phyloP scores from a whole-genome alignment of 2,329 filamentous ascomycete genomes.

The Diaporthe australafricana region DNA sequence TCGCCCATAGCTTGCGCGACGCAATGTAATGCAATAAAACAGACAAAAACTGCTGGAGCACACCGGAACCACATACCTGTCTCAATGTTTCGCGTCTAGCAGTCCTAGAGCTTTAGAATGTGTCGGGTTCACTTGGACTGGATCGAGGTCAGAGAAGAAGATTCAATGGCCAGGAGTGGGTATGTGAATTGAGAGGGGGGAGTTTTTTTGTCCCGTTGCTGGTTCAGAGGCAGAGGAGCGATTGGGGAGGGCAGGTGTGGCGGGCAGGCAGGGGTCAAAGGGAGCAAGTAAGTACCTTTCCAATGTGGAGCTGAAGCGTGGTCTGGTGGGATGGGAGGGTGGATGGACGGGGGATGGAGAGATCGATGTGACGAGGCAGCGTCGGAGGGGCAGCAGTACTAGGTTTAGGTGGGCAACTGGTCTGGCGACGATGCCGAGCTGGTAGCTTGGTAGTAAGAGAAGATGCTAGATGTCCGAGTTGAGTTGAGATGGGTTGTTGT shows the following conservation, averaged over 20 bases:
- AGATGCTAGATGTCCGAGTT: not conserved
- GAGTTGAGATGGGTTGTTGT: not conserved
- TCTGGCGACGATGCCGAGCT: constrained; percentile 12
- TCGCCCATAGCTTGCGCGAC: constrained; percentile 8
- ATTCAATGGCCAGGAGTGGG: constrained; percentile 32
- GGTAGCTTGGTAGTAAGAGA: not conserved
- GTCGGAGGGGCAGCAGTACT: constrained; percentile 16
- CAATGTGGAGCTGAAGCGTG: constrained; percentile 24
- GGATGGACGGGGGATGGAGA: constrained; percentile 14
- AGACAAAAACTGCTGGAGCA: not conserved
- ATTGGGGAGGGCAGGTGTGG: constrained; percentile 26
- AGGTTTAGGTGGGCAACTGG: not conserved
- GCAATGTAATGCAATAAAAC: not conserved
- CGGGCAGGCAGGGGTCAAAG: constrained; percentile 30
- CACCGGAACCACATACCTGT: constrained; percentile 32
- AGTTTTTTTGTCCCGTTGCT: constrained; percentile 36
- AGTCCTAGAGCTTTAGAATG: constrained; percentile 29
- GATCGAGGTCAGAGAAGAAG: constrained; percentile 29
- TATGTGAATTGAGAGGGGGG: constrained; percentile 36
- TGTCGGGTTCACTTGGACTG: constrained; percentile 32
- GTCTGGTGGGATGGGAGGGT: constrained; percentile 19
- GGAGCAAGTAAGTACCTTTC: constrained; percentile 24
- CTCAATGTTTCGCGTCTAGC: constrained; percentile 30
- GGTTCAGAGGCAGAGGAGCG: constrained; percentile 32
- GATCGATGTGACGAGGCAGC: constrained; percentile 9